A percentile compares a stretch with the other conserved stretches of the same genome.
phyloP scores from a whole-genome alignment of 495 filamentous ascomycete species.

The Friedmanniomyces simplex region DNA sequence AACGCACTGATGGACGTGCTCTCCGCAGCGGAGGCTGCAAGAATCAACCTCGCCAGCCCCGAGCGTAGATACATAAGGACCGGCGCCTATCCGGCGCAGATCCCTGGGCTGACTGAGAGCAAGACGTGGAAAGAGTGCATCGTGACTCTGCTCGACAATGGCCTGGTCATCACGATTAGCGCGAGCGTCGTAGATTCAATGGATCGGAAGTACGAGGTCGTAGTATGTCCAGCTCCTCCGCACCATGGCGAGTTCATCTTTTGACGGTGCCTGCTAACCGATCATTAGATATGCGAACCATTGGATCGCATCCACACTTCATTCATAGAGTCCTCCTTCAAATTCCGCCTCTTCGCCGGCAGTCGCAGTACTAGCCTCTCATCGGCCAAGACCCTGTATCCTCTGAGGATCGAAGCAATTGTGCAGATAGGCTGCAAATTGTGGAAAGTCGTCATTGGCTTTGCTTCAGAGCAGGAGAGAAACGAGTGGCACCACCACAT shows the following conservation, averaged over 20 bases:
- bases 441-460: not conserved
- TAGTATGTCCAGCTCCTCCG: not conserved
- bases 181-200: not conserved
- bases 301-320: too few relatives aligned
- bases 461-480: not conserved
- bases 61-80: not conserved
- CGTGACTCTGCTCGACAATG: not conserved
- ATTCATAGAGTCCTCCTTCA: too few relatives aligned
- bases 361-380: too few relatives aligned
- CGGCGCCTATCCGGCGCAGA: not conserved
- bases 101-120: not conserved
- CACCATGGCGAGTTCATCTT: too few relatives aligned
- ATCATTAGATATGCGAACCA: too few relatives aligned
- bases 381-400: too few relatives aligned
- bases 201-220: not conserved
- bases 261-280: too few relatives aligned
- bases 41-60: not conserved
- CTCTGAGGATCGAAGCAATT: too few relatives aligned
- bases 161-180: not conserved
- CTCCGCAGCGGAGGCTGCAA: not conserved
- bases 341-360: too few relatives aligned
- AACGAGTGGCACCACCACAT: not conserved
- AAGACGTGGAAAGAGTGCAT: not conserved
- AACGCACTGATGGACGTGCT: not conserved
- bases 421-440: too few relatives aligned